A percentile compares a stretch with the other conserved stretches of the same genome.
Evolutionary conservation across 2,329 filamentous ascomycete species (phyloP).

Genomic region (Trichoderma gracile): DNA sequence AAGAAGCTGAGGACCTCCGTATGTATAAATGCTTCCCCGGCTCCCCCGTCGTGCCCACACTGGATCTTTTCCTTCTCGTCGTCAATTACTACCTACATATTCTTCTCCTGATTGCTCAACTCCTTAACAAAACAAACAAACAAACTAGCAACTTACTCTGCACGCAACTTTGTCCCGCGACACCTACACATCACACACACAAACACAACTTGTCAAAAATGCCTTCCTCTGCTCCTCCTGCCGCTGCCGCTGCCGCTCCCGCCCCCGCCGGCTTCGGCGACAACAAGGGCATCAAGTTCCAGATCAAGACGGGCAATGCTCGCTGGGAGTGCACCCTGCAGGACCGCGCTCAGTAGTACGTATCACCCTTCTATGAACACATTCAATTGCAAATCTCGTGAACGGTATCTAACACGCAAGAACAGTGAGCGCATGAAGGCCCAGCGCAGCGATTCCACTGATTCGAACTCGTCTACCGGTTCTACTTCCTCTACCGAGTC

Average conservation of each 20-base stretch:
- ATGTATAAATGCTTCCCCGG: conserved; percentile 7
- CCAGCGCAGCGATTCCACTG: conserved; percentile 40
- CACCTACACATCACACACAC: not conserved
- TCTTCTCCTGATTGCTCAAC: not conserved
- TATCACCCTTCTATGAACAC: conserved; percentile 9
- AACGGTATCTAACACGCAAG: conserved; percentile 25
- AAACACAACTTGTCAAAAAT: conserved; percentile 23
- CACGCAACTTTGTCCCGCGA: not conserved
- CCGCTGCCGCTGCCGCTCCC: conserved; percentile 23
- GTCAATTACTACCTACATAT: not conserved
- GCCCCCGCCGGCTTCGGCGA: conserved; percentile 38
- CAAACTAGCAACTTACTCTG: no score
- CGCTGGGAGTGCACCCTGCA: conserved; percentile 46
- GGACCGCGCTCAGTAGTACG: conserved; percentile 49
- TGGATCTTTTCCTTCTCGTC: not conserved
- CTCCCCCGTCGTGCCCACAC: not conserved
- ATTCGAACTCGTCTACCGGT: conserved; percentile 37
- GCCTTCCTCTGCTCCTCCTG: conserved; percentile 28
- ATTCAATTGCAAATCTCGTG: no score
- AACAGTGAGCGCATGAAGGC: conserved; percentile 46
- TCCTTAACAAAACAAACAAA: not conserved
- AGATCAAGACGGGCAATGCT: conserved; percentile 47
- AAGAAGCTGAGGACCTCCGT: not conserved
- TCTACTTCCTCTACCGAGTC: conserved; percentile 5
- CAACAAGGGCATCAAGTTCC: conserved; percentile 47